Conservation (phyloP, 805 yeast genomes). For the Danielia reshetovae region DNA sequence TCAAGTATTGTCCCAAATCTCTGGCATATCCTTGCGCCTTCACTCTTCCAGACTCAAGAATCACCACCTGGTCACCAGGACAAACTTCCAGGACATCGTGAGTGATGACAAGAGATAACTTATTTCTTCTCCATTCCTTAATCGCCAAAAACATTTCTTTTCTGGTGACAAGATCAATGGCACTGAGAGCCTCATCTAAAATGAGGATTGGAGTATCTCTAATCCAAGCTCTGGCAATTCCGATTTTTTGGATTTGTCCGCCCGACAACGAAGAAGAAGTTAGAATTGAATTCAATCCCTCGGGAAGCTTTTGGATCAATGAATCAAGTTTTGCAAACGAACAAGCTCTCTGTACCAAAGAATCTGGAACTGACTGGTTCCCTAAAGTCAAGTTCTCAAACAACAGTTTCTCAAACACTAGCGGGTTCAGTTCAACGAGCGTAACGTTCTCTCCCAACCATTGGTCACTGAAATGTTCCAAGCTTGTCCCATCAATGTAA, state of each 20-base stretch:
- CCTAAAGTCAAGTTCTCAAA: constrained; percentile 16
- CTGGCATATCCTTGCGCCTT: constrained; percentile 4
- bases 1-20: not conserved
- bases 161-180: constrained; percentile 59
- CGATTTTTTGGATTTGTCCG: constrained; percentile 84
- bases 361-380: constrained; percentile 16
- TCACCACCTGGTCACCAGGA: constrained; percentile 51
- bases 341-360: constrained; percentile 39
- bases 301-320: constrained; percentile 44
- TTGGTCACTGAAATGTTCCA: constrained; percentile 36
- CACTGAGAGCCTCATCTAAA: constrained; percentile 84
- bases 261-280: constrained; percentile 63
- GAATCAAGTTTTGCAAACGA: constrained; percentile 50
- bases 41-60: constrained; percentile 57
- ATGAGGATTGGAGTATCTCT: constrained; percentile 72
- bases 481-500: constrained; percentile 48
- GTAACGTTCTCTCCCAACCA: constrained; percentile 66
- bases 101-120: constrained; percentile 76
- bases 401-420: constrained; percentile 42
- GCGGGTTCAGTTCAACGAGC: constrained; percentile 67
- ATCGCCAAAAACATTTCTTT: constrained; percentile 46
- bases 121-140: constrained; percentile 56
- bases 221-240: constrained; percentile 77
- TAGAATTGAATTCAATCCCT: constrained; percentile 53
- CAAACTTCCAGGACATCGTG: constrained; percentile 67